phyloP scores from a whole-genome alignment of 2,329 filamentous ascomycete species.

The Cladophialophora immunda region DNA sequence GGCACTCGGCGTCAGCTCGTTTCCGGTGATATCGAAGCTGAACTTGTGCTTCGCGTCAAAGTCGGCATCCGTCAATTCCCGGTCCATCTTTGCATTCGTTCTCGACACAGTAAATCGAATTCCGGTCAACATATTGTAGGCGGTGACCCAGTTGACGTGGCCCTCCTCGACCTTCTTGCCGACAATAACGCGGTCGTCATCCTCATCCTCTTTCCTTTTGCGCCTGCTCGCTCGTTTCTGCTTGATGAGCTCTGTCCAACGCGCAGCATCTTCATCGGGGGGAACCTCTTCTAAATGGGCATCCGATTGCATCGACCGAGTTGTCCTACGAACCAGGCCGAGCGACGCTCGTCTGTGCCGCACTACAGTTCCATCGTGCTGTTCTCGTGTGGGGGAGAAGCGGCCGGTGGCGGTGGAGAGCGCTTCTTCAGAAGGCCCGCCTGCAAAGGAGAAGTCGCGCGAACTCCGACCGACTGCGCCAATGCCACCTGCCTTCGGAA shows the following conservation, averaged over 20 bases:
- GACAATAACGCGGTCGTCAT: constrained; percentile 87
- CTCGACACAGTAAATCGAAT: constrained; percentile 96
- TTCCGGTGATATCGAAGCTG: constrained; percentile 97
- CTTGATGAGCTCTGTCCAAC: constrained; percentile 92
- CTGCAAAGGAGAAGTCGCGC: constrained; percentile 67
- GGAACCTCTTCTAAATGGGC: constrained; percentile 81
- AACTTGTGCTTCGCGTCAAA: constrained; percentile 97
- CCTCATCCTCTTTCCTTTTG: constrained; percentile 84
- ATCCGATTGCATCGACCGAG: constrained; percentile 86
- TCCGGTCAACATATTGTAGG: constrained; percentile 99
- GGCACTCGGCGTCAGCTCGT: constrained; percentile 94
- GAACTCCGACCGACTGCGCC: constrained; percentile 68
- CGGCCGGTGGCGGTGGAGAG: constrained; percentile 74
- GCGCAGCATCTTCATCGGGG: constrained; percentile 87
- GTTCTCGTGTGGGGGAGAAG: constrained; percentile 73
- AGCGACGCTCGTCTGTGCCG: constrained; percentile 80
- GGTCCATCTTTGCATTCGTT: constrained; percentile 95
- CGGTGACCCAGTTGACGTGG: constrained; percentile 96
- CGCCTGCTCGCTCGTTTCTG: constrained; percentile 90
- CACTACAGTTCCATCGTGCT: constrained; percentile 44
- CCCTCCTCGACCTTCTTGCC: constrained; percentile 98
- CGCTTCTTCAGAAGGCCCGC: constrained; percentile 63
- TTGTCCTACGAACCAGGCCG: constrained; percentile 79
- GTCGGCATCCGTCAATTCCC: constrained; percentile 86
- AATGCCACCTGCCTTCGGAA: constrained; percentile 68